Conservation (phyloP, 441 rosid genomes). For the Erodium texanum region DNA sequence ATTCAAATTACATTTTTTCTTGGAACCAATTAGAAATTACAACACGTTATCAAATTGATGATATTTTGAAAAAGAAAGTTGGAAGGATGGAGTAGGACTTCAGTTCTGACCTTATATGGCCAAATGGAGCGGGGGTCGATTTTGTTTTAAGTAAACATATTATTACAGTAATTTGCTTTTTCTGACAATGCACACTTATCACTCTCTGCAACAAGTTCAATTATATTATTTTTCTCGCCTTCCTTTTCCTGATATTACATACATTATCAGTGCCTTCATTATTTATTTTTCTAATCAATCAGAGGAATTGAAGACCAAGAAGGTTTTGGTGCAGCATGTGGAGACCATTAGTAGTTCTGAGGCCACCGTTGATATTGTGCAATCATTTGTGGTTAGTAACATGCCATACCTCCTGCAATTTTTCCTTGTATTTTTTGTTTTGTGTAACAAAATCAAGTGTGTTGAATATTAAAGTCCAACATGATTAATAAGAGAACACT, state of each 20-base stretch:
- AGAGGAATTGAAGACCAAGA: conserved; percentile 52
- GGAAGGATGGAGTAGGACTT: not conserved
- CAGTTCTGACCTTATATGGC: not conserved
- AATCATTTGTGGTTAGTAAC: conserved; percentile 49
- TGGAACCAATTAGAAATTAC: too few relatives aligned
- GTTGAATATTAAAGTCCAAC: too few relatives aligned
- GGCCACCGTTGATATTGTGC: conserved; percentile 34
- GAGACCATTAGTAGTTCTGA: conserved; percentile 45
- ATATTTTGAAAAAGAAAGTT: too few relatives aligned
- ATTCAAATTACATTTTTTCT: too few relatives aligned
- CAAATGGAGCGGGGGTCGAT: not conserved
- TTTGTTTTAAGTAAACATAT: not conserved
- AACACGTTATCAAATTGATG: not conserved
- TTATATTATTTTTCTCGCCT: not conserved
- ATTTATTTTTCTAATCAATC: not conserved
- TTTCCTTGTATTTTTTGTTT: too few relatives aligned
- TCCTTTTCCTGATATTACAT: not conserved
- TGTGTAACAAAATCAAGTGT: not conserved
- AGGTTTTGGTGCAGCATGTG: conserved; percentile 65
- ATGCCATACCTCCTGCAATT: not conserved
- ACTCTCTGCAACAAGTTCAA: not conserved
- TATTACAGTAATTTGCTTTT: not conserved
- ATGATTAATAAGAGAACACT: too few relatives aligned
- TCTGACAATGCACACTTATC: not conserved
- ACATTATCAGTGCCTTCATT: not conserved